Evolutionary conservation across 1,284 basidiomycete species (phyloP), one percentile per base, ranked within the genome.

Genomic region (Xerocomus nothofagi): DNA sequence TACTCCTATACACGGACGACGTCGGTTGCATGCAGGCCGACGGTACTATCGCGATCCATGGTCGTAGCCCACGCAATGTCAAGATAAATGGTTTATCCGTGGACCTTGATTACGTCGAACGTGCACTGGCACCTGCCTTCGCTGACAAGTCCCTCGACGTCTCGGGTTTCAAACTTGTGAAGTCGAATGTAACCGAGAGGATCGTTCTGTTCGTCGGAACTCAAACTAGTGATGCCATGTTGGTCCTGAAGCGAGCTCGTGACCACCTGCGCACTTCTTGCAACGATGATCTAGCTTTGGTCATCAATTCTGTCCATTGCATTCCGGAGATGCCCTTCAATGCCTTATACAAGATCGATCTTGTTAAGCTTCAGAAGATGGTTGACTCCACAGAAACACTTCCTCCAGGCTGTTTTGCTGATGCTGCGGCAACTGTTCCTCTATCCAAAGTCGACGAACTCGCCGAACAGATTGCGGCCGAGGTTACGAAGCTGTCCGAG

Each of bases 281-380:
- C 30, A 49, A 50, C 15, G 53, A 59, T 8, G 54, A 63, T 24
- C 49, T 67, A 7, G 54, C 62, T 18, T 51, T 56, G 48, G 46
- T 57, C 21, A 29, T 66, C 45, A 42, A 43, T 18, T 53, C 56
- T 6, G 60, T 61, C 18, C 63, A 54, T 18, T 59, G 57, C 21
- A 46, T 63, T 27, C 31, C 52, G 12, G 60, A 67, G 39, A 61
- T 64, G 62, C 64, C 62, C 4, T 64, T 65, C 47, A 67, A 67
- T 6, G 40, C 64, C 0, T 65, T 60, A 6, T 65, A 67, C 54
- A 63, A 67, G 53, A 53, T 63, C 14, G 62, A 63, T 39, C 51
- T 66, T 14, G 55, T 42, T n/a, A 37, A 44, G 26, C 61, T 64
- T 17, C 65, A 64, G 41, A 53, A 47, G 32, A 44, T 65, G 44